Conservation (phyloP, 768 basidiomycete genomes). For the Cyclocybe aegerita region DNA sequence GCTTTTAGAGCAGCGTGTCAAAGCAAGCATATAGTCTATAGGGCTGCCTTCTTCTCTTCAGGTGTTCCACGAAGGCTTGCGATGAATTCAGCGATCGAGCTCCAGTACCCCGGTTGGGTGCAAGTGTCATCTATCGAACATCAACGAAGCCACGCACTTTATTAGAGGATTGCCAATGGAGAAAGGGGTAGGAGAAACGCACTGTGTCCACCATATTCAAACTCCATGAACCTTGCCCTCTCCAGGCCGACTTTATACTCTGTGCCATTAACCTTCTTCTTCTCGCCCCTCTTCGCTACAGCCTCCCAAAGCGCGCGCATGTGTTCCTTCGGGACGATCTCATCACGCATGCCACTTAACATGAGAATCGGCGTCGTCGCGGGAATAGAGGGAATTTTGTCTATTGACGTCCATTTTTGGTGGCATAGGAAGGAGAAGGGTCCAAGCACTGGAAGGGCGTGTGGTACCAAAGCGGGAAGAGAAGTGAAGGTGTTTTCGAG, state of each 20-base stretch:
- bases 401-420: conserved; percentile 84
- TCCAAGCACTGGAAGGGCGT: conserved; percentile 69
- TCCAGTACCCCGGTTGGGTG: conserved; percentile 25
- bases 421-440: conserved; percentile 81
- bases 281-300: conserved; percentile 53
- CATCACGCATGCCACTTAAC: conserved; percentile 72
- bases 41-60: not conserved
- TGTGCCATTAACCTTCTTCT: conserved; percentile 33
- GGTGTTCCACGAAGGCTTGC: conserved; percentile 9
- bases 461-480: conserved; percentile 78
- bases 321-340: conserved; percentile 73
- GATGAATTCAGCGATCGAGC: conserved; percentile 23
- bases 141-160: not conserved
- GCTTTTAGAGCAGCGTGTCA: not conserved
- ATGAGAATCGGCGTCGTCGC: conserved; percentile 73
- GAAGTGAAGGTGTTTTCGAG: conserved; percentile 95
- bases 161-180: not conserved
- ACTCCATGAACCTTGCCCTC: conserved; percentile 56
- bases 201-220: conserved; percentile 58
- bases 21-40: not conserved
- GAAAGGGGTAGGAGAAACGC: conserved; percentile 14
- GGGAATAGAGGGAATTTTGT: conserved; percentile 63
- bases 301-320: conserved; percentile 76
- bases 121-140: conserved; percentile 24
- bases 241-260: conserved; percentile 49